These are phyloP conservation scores for Gaillardinia entomophila DNA, from an alignment of 805 yeast species.

Conservation along the genomic window DNA sequence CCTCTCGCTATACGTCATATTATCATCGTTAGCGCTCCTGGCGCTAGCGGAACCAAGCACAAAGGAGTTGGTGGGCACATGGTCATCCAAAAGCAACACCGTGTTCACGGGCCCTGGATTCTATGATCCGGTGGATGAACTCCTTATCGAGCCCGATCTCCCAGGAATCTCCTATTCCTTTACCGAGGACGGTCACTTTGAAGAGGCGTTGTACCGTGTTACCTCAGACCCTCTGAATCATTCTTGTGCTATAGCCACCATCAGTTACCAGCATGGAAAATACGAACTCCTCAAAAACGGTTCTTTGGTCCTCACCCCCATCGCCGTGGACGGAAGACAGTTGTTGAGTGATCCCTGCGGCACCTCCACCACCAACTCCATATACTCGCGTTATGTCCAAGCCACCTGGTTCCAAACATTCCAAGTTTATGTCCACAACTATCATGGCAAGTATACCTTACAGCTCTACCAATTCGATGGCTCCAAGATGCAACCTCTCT, in stretches of 20 bases:
- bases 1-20: not conserved
- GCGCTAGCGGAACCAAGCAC: slow-evolving; percentile 29
- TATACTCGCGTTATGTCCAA: slow-evolving; percentile 71
- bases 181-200: slow-evolving; percentile 87
- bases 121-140: slow-evolving; percentile 93
- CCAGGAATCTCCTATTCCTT: slow-evolving; percentile 94
- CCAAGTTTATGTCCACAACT: slow-evolving; percentile 60
- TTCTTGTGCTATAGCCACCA: slow-evolving; percentile 74
- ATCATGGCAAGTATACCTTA: slow-evolving; percentile 78
- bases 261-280: slow-evolving; percentile 86
- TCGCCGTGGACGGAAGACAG: slow-evolving; percentile 89
- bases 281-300: slow-evolving; percentile 64
- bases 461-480: slow-evolving; percentile 77
- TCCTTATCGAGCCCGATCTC: slow-evolving; percentile 88
- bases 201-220: slow-evolving; percentile 83
- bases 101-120: slow-evolving; percentile 97
- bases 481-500: slow-evolving; percentile 75
- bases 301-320: slow-evolving; percentile 62
- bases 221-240: slow-evolving; percentile 67
- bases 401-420: slow-evolving; percentile 53
- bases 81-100: slow-evolving; percentile 90
- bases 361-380: slow-evolving; percentile 41
- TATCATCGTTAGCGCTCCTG: slow-evolving; percentile 1
- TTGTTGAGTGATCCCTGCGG: slow-evolving; percentile 82
- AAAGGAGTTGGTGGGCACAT: slow-evolving; percentile 71